Base-by-base conservation (phyloP, 257 asterid species). In the Solanum lycopersicoides region DNA sequence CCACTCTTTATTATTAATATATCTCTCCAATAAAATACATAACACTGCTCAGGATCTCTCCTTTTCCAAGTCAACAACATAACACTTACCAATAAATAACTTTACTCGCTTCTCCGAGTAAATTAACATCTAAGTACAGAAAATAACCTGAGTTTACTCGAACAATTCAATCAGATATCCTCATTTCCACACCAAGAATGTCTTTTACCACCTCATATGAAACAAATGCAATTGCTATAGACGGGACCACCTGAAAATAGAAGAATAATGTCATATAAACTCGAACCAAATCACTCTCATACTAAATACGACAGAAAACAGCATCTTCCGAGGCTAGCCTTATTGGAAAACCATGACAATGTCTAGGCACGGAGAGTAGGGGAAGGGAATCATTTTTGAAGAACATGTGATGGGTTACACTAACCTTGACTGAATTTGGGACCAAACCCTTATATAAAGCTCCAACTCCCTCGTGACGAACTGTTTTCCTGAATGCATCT, bases 361-460 rank as follows among this genome's bases (percentile, higher is more conserved):
- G 25, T 59, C 66, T 59, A 59, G 28, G 50, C 25, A 65, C 3
- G 45, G 69, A 30, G 45, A 30, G 32, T 18, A 18, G 20, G 69
- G 41, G 42, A 25, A 50, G 32, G 32, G 20, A 47, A 50, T 53
- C 5, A 9, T 53, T 47, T 82, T 25, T 50, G 20, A 50, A 50
- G 45, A 30, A 18, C 21, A 50, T 28, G 42, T 45, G 13, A 79
- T 79, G 71, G 32, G 21, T 82, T 50, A 32, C 44, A 90, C 98
- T 89, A 79, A 97, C 99, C 99, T 97, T 97, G 86, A 97, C 99
- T 18, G 98, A 97, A 86, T 97, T 97, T 77, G 99, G 99, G 89
- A 97, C 95, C 94, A 97, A 89, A 76, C 99, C 99, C 92, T 96
- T 97, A 94, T 96, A 97, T 86, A 97, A 91, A 88, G 99, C 99